Base-by-base conservation (phyloP, 345 rosid genomes). In the Lenwebbia sp. region DNA sequence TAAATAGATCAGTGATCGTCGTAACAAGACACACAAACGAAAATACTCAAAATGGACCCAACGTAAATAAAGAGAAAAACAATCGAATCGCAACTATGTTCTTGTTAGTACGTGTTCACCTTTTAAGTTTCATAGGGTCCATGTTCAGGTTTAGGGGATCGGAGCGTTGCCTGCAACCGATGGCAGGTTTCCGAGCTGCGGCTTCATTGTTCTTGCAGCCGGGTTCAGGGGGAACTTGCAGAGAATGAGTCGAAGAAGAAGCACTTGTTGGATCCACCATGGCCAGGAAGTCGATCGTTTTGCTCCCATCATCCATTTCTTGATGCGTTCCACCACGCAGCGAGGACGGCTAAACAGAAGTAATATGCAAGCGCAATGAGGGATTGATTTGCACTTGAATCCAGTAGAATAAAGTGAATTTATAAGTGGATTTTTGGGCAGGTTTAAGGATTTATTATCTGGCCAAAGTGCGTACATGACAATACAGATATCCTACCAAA, bases 121-220 rank as follows among this genome's bases (percentile, higher is more conserved):
- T 83, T 87, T 30, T 89, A 58, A 89, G 89, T 89, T 26, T 90
- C 85, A 17, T 90, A 22, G 86, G 89, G 52, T 90, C 92, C 92
- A 33, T 19, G 78, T 37, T 22, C 78, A 1, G 44, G 78, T 19
- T 17, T 33, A 33, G 7, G 78, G 78, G 47, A 70, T 47, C 13
- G 25, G 3, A 17, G 3, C 78, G 25, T 70, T 25, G 47, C 25
- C 21, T 21, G 25, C 44, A 17, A 33, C 78, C 47, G 10, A 9
- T 17, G 78, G 47, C 10, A 70, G 47, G 78, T 17, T 33, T 70
- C 47, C 1, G 78, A 70, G 78, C 78, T 70, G 37, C 44, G 78
- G 78, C 47, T 70, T 33, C 47, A 70, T 33, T 25, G 78, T 70
- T 70, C 47, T 70, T 70, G 44, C 13, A 22, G 78, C 33, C 5